Conservation (phyloP, 768 basidiomycete genomes). For the Leccinum boreale region DNA sequence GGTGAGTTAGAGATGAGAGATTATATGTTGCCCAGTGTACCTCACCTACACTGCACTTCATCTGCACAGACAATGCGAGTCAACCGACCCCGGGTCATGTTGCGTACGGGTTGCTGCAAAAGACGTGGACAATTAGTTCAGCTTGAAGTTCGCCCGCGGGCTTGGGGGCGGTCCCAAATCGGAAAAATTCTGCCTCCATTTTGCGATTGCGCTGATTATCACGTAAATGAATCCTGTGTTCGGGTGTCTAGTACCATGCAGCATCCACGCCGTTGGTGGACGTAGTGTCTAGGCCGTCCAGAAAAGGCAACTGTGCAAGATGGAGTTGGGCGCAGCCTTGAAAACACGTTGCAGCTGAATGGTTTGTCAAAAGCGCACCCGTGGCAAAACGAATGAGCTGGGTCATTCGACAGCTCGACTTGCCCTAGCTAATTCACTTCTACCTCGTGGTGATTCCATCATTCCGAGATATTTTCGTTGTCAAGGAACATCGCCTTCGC, state of each 20-base stretch:
- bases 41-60: constrained; percentile 22
- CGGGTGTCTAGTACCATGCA: constrained; percentile 20
- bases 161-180: constrained; percentile 1
- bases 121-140: constrained; percentile 23
- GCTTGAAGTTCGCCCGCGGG: constrained; percentile 12
- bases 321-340: constrained; percentile 16
- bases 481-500: constrained; percentile 28
- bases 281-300: constrained; percentile 11
- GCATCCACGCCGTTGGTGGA: constrained; percentile 16
- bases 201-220: constrained; percentile 1
- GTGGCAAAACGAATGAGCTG: constrained; percentile 11
- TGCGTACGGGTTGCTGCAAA: constrained; percentile 8
- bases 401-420: constrained; percentile 3
- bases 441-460: constrained; percentile 21
- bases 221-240: constrained; percentile 12
- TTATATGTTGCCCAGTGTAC: constrained; percentile 23
- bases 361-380: constrained; percentile 6
- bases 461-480: constrained; percentile 15
- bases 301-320: constrained; percentile 27
- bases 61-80: constrained; percentile 11
- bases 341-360: constrained; percentile 24
- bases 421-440: constrained; percentile 1
- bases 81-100: constrained; percentile 2
- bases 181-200: constrained; percentile 12
- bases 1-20: not conserved